Conservation (phyloP, 352 stramenopile species). For the Phytophthora pinifolia region DNA sequence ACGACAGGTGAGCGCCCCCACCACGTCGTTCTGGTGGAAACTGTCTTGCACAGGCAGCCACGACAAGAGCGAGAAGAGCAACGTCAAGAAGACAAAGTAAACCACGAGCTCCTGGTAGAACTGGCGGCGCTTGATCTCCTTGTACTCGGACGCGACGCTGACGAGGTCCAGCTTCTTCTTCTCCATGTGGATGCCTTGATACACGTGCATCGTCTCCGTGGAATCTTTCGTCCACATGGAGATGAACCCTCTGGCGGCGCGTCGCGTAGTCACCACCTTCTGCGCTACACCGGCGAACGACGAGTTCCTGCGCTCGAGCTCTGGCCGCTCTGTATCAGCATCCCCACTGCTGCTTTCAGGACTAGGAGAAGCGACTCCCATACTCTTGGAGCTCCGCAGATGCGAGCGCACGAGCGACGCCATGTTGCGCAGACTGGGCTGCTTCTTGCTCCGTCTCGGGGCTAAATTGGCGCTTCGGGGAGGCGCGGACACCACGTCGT, state of each 20-base stretch:
- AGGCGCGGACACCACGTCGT: constrained; percentile 21
- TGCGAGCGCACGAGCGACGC: constrained; percentile 63
- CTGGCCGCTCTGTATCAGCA: constrained; percentile 2
- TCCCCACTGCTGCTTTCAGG: constrained; percentile 5
- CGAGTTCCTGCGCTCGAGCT: constrained; percentile 35
- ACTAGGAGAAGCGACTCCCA: not conserved
- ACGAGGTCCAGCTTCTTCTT: constrained; percentile 89
- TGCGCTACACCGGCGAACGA: constrained; percentile 78
- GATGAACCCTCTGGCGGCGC: constrained; percentile 68
- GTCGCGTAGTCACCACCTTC: constrained; percentile 70
- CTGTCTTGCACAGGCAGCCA: constrained; percentile 82
- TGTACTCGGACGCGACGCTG: constrained; percentile 78
- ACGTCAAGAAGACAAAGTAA: constrained; percentile 72
- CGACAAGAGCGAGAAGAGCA: constrained; percentile 79
- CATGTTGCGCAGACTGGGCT: constrained; percentile 64
- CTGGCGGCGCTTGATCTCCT: constrained; percentile 84
- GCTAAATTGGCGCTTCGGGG: constrained; percentile 9
- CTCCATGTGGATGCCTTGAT: constrained; percentile 88
- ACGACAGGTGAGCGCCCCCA: constrained; percentile 71
- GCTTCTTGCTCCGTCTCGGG: constrained; percentile 35
- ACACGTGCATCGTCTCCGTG: constrained; percentile 49
- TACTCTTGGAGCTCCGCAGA: constrained; percentile 44
- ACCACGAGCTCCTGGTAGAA: constrained; percentile 90
- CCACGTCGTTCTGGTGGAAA: constrained; percentile 86
- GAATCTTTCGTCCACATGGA: constrained; percentile 73